Evolutionary conservation across 1,284 basidiomycete genomes (phyloP).

Genomic region (Naganishia cerealis): DNA sequence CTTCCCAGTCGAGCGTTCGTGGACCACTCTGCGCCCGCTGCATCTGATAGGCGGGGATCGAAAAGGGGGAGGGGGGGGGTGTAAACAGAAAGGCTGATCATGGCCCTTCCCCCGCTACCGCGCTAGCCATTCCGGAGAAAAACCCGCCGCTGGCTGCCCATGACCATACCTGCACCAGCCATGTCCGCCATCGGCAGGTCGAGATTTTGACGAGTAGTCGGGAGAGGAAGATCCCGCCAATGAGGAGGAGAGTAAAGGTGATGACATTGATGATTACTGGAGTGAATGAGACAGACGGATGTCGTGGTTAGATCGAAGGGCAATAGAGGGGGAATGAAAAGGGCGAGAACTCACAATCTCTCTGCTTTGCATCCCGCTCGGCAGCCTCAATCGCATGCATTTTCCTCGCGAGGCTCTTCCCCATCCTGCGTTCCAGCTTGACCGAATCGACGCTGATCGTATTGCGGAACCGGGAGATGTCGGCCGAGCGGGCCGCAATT

Average conservation of each 20-base stretch:
- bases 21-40: no score
- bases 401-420: slow-evolving; percentile 8
- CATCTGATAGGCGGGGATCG: not conserved
- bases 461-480: not conserved
- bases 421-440: slow-evolving; percentile 18
- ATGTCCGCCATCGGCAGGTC: not conserved
- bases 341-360: slow-evolving; percentile 8
- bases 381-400: slow-evolving; percentile 15
- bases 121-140: not conserved
- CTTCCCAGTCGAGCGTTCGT: no score
- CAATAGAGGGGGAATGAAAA: not conserved
- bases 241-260: slow-evolving; percentile 19
- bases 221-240: not conserved
- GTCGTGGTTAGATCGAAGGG: no score
- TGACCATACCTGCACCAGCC: no score
- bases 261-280: slow-evolving; percentile 21
- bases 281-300: not conserved
- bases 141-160: not conserved
- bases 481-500: not conserved
- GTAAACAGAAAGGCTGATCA: no score
- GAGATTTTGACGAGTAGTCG: not conserved
- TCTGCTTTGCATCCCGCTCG: slow-evolving; percentile 15
- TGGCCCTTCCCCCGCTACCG: not conserved
- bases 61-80: not conserved
- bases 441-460: slow-evolving; percentile 5